Percentiles rank a stretch among this genome's conserved stretches.
Conservation (phyloP, 2,329 filamentous ascomycete species). For the Colletotrichum sojae region DNA sequence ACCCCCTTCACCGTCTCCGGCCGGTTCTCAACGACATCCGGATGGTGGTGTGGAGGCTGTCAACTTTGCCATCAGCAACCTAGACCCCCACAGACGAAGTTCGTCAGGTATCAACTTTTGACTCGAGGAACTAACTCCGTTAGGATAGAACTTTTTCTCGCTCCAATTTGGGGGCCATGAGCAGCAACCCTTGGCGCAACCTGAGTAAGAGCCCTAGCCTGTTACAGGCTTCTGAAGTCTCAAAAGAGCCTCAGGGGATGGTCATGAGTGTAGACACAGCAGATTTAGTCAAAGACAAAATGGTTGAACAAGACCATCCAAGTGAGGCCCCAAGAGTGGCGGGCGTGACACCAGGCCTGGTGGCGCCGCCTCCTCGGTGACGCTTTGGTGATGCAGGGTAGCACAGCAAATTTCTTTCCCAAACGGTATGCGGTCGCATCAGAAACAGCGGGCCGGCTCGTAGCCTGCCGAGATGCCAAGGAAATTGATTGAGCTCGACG, state of each 20-base stretch:
- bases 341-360: not conserved
- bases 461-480: not conserved
- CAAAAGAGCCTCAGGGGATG: conserved; percentile 1
- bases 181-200: not conserved
- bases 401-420: not conserved
- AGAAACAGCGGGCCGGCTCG: not conserved
- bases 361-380: not conserved
- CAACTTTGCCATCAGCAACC: not conserved
- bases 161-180: not conserved
- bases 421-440: not conserved
- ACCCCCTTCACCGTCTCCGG: conserved; percentile 1
- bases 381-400: not conserved
- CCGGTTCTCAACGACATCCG: not conserved
- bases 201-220: not conserved
- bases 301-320: not conserved
- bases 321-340: not conserved
- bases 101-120: not conserved
- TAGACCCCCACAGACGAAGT: not conserved
- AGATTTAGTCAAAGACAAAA: not conserved
- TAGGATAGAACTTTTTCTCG: conserved; percentile 2
- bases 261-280: not conserved
- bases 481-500: not conserved
- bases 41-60: not conserved
- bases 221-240: not conserved
- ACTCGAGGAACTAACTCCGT: conserved; percentile 1